Percentiles rank a stretch among this genome's conserved stretches.
Evolutionary conservation across 345 rosid genomes (phyloP).

Genomic region (Citropsis articulata): DNA sequence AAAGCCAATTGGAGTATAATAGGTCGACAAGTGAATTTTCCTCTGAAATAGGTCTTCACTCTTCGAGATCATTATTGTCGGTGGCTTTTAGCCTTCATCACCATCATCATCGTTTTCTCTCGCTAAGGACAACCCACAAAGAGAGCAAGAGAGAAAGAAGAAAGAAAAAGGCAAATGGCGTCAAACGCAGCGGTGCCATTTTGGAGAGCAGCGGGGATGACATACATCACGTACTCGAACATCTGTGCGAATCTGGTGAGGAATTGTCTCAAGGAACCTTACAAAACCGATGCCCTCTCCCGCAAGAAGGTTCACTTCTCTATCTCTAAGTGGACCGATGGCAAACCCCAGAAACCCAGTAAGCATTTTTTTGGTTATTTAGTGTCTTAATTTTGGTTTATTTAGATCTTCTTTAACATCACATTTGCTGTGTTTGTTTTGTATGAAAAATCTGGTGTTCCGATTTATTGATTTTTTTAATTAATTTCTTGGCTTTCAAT

Average conservation of each 20-base stretch:
- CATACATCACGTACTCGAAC: constrained; percentile 71
- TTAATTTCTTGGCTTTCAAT: neutral
- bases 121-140: neutral
- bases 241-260: constrained; percentile 75
- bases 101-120: neutral
- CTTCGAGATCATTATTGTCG: too few species aligned
- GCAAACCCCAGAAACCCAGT: constrained; percentile 74
- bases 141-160: neutral
- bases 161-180: constrained; percentile 37
- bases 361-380: constrained; percentile 5
- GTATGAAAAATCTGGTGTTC: neutral
- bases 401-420: neutral
- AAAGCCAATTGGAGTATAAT: too few species aligned
- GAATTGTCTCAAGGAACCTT: constrained; percentile 79
- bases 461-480: neutral
- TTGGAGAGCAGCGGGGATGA: constrained; percentile 96
- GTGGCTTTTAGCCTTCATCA: neutral
- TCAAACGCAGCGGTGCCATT: constrained; percentile 83
- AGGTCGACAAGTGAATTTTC: neutral
- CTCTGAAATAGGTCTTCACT: neutral
- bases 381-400: neutral
- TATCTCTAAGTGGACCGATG: constrained; percentile 64
- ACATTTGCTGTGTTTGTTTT: neutral
- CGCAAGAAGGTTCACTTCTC: constrained; percentile 90
- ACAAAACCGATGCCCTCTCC: constrained; percentile 48